Percentiles rank a stretch among this genome's conserved stretches.
These are phyloP conservation scores for Annulohypoxylon moriforme DNA, from an alignment of 495 filamentous ascomycete species.

Conservation along the genomic window DNA sequence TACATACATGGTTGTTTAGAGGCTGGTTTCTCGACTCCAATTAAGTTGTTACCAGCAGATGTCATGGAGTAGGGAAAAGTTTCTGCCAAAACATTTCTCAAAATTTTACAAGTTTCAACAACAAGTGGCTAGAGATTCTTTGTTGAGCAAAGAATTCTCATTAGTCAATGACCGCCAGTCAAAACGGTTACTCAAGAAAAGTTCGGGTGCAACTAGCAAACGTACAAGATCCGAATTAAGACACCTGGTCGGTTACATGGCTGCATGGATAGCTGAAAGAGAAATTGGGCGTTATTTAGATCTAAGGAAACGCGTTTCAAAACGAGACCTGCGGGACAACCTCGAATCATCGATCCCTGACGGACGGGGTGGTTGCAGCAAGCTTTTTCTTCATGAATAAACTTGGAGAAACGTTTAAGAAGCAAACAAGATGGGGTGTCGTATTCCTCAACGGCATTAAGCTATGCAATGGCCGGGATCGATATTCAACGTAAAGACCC, in stretches of 20 bases:
- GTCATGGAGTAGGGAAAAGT: background rate
- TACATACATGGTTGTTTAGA: slow-evolving; percentile 17
- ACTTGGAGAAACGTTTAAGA: background rate
- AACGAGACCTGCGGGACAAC: slow-evolving; percentile 32
- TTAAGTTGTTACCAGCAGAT: slow-evolving; percentile 1
- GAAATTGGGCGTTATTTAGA: slow-evolving; percentile 27
- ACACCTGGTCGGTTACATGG: slow-evolving; percentile 6
- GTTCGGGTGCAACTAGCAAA: slow-evolving; percentile 18
- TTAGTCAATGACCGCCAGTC: background rate
- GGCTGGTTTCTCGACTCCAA: slow-evolving; percentile 9
- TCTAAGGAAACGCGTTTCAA: slow-evolving; percentile 38
- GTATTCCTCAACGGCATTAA: slow-evolving; percentile 14
- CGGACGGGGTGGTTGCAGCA: slow-evolving; percentile 21
- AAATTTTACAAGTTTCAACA: background rate
- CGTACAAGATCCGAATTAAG: slow-evolving; percentile 13
- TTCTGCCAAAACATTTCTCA: background rate
- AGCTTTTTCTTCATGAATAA: slow-evolving; percentile 31
- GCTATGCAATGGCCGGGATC: background rate
- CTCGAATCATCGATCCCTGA: slow-evolving; percentile 13
- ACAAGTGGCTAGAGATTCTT: background rate
- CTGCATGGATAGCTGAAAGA: background rate
- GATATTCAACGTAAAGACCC: background rate
- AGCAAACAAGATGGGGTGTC: slow-evolving; percentile 9
- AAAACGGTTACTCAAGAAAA: background rate
- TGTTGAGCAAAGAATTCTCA: background rate